Evolutionary conservation across 805 yeast genomes (phyloP), one percentile per base, ranked within the genome.

Genomic region (Spathaspora girioi): DNA sequence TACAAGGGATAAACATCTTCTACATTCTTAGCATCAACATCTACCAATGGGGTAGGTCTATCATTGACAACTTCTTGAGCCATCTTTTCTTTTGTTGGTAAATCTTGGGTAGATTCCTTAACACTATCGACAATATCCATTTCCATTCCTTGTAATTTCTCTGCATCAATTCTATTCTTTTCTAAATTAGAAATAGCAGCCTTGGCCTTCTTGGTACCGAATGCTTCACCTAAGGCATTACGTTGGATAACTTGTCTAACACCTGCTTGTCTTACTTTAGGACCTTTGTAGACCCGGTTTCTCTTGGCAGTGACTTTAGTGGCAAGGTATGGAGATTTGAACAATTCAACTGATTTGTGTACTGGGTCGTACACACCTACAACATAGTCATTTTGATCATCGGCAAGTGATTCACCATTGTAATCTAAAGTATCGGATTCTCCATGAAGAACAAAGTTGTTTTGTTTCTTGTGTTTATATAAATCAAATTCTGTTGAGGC

Each of bases 201-300:
- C 74, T 90, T 93, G 55, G 97, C 97, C 73, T 84, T 92, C 73
- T 89, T 92, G 52, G 99, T 93, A 78, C 99, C 99, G 61, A 94
- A 94, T 2, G 94, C 96, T 70, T 90, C 93, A 63, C 99, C 99
- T 63, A 94, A 78, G 1, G 89, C 87, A 51, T 82, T 88, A 66
- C 97, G 81, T 70, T 89, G 89, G 15, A 76, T 72, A 52, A 79
- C 73, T 59, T 78, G 70, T 54, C 73, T 70, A 38, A 72, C 70
- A 32, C 80, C 80, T 8, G 72, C 69, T 65, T 82, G 87, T 69
- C 80, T 82, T 51, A 89, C 76, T 23, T 76, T 68, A 19, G 94
- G 94, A 6, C 89, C 88, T 45, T 73, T 72, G 54, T 76, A 75
- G 44, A 70, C 70, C 59, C 84, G 80, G 58, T 78, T 79, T 2